These are phyloP conservation scores for Salix arbutifolia DNA, from an alignment of 345 rosid genomes.

Conservation along the genomic window DNA sequence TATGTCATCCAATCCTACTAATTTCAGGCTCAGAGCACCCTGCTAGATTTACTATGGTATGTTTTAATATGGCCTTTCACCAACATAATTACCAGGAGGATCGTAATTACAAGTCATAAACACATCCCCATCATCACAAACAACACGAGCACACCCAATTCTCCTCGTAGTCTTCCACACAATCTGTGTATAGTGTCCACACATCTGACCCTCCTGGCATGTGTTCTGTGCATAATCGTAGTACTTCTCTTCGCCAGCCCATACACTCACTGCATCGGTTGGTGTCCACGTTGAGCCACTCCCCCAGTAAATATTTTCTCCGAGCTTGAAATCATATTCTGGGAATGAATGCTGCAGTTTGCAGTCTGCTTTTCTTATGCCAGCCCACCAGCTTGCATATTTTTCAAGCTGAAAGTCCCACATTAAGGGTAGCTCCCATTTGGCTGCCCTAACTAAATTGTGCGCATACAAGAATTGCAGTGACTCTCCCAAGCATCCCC, in stretches of 20 bases:
- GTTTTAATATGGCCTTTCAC: conserved; percentile 60
- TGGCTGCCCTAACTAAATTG: conserved; percentile 56
- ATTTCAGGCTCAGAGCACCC: no score
- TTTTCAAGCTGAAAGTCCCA: conserved; percentile 72
- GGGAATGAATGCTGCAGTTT: conserved; percentile 59
- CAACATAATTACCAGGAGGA: conserved; percentile 79
- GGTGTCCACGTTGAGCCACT: conserved; percentile 63
- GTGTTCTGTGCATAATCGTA: conserved; percentile 50
- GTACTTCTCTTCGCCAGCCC: conserved; percentile 76
- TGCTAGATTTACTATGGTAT: no score
- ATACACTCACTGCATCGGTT: conserved; percentile 53
- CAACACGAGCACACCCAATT: conserved; percentile 73
- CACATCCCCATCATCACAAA: conserved; percentile 70
- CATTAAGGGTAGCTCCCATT: conserved; percentile 57
- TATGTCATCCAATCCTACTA: no score
- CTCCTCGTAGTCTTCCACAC: conserved; percentile 67
- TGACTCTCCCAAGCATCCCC: conserved; percentile 66
- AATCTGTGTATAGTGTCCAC: conserved; percentile 87
- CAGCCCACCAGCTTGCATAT: conserved; percentile 83
- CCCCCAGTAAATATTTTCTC: conserved; percentile 87
- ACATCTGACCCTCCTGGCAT: conserved; percentile 58
- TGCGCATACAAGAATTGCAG: conserved; percentile 64
- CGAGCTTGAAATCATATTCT: conserved; percentile 53
- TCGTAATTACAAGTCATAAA: conserved; percentile 92
- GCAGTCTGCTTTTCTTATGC: conserved; percentile 58